Conservation (phyloP, 495 filamentous ascomycete genomes). For the Tuber indicum region DNA sequence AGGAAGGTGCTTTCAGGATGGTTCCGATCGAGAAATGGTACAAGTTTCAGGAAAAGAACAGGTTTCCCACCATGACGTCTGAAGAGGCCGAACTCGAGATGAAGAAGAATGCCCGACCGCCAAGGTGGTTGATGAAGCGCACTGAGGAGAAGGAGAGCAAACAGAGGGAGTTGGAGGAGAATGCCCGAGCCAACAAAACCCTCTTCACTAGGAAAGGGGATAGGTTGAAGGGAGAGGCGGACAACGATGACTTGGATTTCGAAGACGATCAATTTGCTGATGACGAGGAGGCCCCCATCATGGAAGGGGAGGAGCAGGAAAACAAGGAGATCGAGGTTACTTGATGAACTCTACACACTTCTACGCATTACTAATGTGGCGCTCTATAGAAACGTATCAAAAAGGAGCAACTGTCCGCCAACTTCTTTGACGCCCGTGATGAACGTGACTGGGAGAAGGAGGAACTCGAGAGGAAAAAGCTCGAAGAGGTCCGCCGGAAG, state of each 20-base stretch:
- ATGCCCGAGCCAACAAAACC: conserved; percentile 32
- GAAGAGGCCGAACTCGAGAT: conserved; percentile 81
- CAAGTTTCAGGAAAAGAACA: conserved; percentile 74
- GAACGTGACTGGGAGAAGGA: conserved; percentile 80
- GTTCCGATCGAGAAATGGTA: conserved; percentile 93
- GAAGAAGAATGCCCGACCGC: conserved; percentile 63
- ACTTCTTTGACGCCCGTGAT: conserved; percentile 75
- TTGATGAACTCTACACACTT: conserved; percentile 6
- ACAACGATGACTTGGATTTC: conserved; percentile 56
- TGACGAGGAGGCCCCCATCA: conserved; percentile 83
- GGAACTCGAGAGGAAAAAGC: conserved; percentile 61
- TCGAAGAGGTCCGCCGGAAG: conserved; percentile 59
- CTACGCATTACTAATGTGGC: conserved; percentile 14
- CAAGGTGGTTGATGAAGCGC: conserved; percentile 69
- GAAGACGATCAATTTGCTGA: conserved; percentile 68
- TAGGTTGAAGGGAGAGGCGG: conserved; percentile 46
- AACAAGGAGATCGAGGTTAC: conserved; percentile 68
- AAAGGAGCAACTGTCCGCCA: conserved; percentile 77
- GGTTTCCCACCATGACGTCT: conserved; percentile 70
- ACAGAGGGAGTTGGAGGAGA: conserved; percentile 50
- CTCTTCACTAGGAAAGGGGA: conserved; percentile 41
- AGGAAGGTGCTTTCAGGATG: conserved; percentile 66
- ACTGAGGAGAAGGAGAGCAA: conserved; percentile 52
- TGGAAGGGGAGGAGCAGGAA: conserved; percentile 76
- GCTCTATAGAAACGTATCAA: conserved; percentile 57